Base-by-base conservation (phyloP, 495 filamentous ascomycete species). In the Rhypophila decipiens region DNA sequence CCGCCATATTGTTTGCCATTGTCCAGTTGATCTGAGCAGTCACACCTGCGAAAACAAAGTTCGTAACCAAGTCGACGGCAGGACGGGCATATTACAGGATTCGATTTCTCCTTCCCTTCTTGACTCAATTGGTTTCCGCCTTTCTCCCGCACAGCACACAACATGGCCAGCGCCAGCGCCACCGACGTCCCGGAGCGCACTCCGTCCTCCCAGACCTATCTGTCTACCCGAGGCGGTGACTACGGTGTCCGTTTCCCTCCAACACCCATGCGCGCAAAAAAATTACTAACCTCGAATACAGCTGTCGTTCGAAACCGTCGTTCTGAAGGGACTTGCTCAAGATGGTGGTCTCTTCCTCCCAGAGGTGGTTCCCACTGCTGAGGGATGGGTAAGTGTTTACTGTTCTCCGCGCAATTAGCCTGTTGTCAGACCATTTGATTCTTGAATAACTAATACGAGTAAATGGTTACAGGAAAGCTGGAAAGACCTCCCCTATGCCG, bases 341-440 rank as follows among this genome's bases (percentile, higher is more conserved):
- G 90, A 96, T 58, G 87, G 87, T 24, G 91, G 91, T 22, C 83
- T 97, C 39, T 96, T 91, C 70, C 78, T 96, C 31, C 91, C 91
- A 15, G 80, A 96, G 61, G 77, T 86, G 44, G 80, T 96, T 42
- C 91, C 89, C 21, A 52, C 64, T 7, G 71, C 85, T 17, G 47
- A 59, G 19, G 65, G 83, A 59, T 90, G 87, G 86, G 35, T 50
- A 29, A 5, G 48, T 50, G 11, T 2, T 9, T 21, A 4, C 10
- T 8, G 4, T 1, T 10, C 18, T 44, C 15, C 7, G 27, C 27
- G 7, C 27, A 31, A 31, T 7, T n/a, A n/a, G n/a, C n/a, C n/a
- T 37, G 8, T 5, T 37, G 15, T 11, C 35, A 37, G 43, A 34
- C 20, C 27, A 9, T 13, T 15, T 19, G 21, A 11, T 13, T 21